Base-by-base conservation (phyloP, 2,329 filamentous ascomycete genomes). In the Penicillium digitatum region DNA sequence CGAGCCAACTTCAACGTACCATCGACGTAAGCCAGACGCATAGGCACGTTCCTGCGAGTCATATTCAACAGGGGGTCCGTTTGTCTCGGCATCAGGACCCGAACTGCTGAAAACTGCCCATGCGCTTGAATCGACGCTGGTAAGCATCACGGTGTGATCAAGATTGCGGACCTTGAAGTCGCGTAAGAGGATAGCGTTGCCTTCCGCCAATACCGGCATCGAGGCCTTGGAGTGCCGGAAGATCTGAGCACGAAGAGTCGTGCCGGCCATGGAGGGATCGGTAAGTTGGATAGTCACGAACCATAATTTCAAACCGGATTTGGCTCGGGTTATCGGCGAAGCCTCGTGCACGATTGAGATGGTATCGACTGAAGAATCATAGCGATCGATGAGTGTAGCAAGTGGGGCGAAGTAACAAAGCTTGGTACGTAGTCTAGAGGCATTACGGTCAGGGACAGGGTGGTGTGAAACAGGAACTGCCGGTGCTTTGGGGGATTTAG, bases 21-120 rank as follows among this genome's bases (percentile, higher is more conserved):
- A 79, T 39, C 68, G 61, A 47, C 69, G 68, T 18, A 78, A 55
- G 9, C 64, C 63, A 35, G 66, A 62, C 8, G 69, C 73, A 49
- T 70, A 73, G 8, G 56, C 63, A 39, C 53, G 57, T 60, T 79
- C 78, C 46, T 74, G 69, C 1, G 59, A 54, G 35, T 66, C 68
- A 51, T 71, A 73, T 58, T 78, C 74, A 24, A 77, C 68, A 5
- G 74, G 74, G 5, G 73, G 71, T 0, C 71, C 74, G 42, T 67
- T 65, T 5, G 73, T 61, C 44, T 68, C 63, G 11, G 67, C 63
- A 22, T 71, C 62, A 11, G 65, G 62, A n/a, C 53, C 38, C 11
- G 61, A 60, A 37, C 60, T 60, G 35, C 65, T 58, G 59, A 79
- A 79, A 5, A 79, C 74, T 10, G 73, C 76, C 78, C 78, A 80